Percentiles rank a stretch among this genome's conserved stretches.
Conservation (phyloP, 352 stramenopile species). For the Phytophthora colocasiae region DNA sequence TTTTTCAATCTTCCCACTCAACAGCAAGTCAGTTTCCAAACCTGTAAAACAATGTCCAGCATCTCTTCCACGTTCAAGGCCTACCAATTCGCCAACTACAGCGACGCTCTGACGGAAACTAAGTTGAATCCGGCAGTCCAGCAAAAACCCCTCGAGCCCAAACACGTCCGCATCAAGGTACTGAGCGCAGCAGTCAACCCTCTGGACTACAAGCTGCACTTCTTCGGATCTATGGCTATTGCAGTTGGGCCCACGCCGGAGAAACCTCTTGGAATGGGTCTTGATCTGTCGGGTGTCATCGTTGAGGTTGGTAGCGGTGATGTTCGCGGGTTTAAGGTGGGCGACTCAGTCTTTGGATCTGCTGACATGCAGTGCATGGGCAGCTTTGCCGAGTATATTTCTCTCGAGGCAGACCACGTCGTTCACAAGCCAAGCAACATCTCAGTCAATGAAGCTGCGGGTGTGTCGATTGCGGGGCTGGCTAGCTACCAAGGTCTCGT, state of each 20-base stretch:
- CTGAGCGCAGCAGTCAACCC: constrained; percentile 36
- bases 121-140: constrained; percentile 26
- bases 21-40: constrained; percentile 11
- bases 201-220: constrained; percentile 41
- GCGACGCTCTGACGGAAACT: constrained; percentile 19
- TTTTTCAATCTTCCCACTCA: constrained; percentile 10
- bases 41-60: constrained; percentile 8
- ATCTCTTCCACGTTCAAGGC: constrained; percentile 33
- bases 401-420: constrained; percentile 20
- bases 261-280: constrained; percentile 44
- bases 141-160: constrained; percentile 22
- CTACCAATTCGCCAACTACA: constrained; percentile 34
- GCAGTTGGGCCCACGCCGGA: constrained; percentile 25
- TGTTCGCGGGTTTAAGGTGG: constrained; percentile 33
- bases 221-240: constrained; percentile 16
- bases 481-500: constrained; percentile 48
- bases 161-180: constrained; percentile 28
- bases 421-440: constrained; percentile 26
- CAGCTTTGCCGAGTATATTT: constrained; percentile 34
- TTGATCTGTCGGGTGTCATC: constrained; percentile 42
- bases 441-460: constrained; percentile 39
- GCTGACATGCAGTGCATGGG: constrained; percentile 11
- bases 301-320: constrained; percentile 21
- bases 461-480: constrained; percentile 31
- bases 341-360: constrained; percentile 37